Percentiles rank a stretch among this genome's conserved stretches.
phyloP scores from a whole-genome alignment of 306 rosid species.

The Citrullus amarus region DNA sequence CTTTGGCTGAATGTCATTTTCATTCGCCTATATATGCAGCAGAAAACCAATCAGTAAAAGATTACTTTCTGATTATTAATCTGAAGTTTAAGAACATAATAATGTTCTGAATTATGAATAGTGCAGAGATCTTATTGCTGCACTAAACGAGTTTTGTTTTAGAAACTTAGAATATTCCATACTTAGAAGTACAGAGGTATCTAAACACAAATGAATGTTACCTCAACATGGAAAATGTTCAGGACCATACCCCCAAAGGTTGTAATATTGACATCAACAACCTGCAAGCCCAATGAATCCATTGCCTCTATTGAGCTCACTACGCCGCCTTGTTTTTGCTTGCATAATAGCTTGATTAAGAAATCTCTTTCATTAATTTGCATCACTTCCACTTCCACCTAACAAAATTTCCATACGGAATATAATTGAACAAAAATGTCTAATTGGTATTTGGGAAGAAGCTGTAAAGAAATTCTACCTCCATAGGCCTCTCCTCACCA shows the following conservation, averaged over 20 bases:
- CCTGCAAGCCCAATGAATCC: constrained; percentile 53
- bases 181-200: background rate
- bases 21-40: constrained; percentile 32
- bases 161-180: background rate
- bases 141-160: background rate
- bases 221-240: constrained; percentile 54
- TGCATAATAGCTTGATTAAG: constrained; percentile 35
- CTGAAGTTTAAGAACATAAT: background rate
- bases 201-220: constrained; percentile 14
- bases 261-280: constrained; percentile 42
- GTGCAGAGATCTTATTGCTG: background rate
- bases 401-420: background rate
- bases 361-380: constrained; percentile 32
- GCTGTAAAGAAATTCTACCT: constrained; percentile 20
- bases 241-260: constrained; percentile 33
- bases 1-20: constrained; percentile 27
- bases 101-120: background rate
- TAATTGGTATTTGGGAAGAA: background rate
- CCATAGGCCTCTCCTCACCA: constrained; percentile 14
- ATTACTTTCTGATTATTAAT: background rate
- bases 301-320: constrained; percentile 52
- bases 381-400: constrained; percentile 58
- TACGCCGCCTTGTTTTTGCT: constrained; percentile 40
- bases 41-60: background rate
- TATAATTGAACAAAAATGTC: background rate